Conservation (phyloP, 129 eudicot genomes). For the carrot (Daucus carota) region DH1_v3.0 NC_030385.2:13585001-13585500, state of each 20-base stretch:
- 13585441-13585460: conserved; percentile 33
- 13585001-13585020: conserved; percentile 99
- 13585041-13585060: conserved; percentile 83
- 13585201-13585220: background rate
- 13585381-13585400: background rate
- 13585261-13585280: background rate
- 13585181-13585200: background rate
- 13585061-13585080: background rate
- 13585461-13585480: conserved; percentile 97
- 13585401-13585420: background rate
- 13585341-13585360: background rate
- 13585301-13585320: background rate
- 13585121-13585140: background rate
- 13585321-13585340: background rate
- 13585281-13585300: background rate
- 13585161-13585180: background rate
- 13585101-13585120: background rate
- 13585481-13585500: conserved; percentile 95
- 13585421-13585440: background rate
- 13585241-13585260: background rate
- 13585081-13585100: conserved; percentile 2
- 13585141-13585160: background rate
- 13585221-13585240: background rate
- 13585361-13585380: background rate
- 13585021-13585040: conserved; percentile 96